These are phyloP conservation scores for Acrocalymma vagum DNA, from an alignment of 2,329 filamentous ascomycete genomes.

Conservation along the genomic window DNA sequence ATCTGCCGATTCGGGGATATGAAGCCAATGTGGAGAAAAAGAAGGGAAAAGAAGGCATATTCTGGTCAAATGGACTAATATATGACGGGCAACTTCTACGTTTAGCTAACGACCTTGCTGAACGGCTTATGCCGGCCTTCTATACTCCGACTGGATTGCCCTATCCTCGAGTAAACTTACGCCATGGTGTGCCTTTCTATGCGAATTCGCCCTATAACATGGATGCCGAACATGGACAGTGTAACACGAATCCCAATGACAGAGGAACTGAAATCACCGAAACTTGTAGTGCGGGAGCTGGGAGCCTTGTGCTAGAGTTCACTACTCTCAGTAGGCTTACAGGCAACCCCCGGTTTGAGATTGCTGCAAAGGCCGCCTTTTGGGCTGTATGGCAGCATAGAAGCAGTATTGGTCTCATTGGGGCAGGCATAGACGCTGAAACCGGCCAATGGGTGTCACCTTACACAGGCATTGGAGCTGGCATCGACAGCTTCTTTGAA, in stretches of 20 bases:
- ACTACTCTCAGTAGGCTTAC: conserved; percentile 88
- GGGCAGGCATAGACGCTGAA: conserved; percentile 91
- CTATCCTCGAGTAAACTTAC: conserved; percentile 92
- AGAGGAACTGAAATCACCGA: conserved; percentile 80
- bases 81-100: conserved; percentile 92
- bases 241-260: conserved; percentile 54
- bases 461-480: conserved; percentile 93
- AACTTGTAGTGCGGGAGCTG: conserved; percentile 96
- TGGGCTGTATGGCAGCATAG: conserved; percentile 95
- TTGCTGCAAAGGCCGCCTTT: conserved; percentile 88
- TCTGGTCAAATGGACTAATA: conserved; percentile 78
- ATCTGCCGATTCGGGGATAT: conserved; percentile 86
- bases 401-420: conserved; percentile 86
- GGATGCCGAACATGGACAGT: conserved; percentile 58
- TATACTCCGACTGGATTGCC: conserved; percentile 90
- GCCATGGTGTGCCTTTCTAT: conserved; percentile 92
- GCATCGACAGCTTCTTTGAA: conserved; percentile 98
- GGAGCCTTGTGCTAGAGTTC: conserved; percentile 92
- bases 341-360: conserved; percentile 86
- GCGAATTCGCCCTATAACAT: conserved; percentile 81
- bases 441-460: conserved; percentile 87
- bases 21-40: conserved; percentile 56
- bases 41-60: conserved; percentile 57
- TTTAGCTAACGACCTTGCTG: conserved; percentile 85
- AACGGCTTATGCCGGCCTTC: conserved; percentile 89